These are phyloP conservation scores for Pneumocystis jirovecii DNA, from an alignment of 1,139 yeast species.

Conservation along the genomic window DNA sequence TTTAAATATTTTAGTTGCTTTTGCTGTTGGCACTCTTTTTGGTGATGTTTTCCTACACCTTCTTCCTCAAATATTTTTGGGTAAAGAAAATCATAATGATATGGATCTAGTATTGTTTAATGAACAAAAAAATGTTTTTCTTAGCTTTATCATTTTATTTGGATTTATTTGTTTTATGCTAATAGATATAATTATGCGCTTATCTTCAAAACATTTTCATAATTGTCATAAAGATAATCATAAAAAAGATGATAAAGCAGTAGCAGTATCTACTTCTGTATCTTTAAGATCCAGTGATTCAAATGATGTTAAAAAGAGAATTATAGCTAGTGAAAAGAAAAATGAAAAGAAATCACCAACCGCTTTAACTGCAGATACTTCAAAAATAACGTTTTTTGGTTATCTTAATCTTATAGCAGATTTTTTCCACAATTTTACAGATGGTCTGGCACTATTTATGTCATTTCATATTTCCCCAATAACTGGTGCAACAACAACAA, in stretches of 20 bases:
- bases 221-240: conserved; percentile 32
- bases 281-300: conserved; percentile 1
- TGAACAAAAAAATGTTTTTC: conserved; percentile 32
- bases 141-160: conserved; percentile 39
- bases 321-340: background rate
- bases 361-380: too few relatives aligned
- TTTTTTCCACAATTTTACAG: conserved; percentile 53
- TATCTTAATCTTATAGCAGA: conserved; percentile 50
- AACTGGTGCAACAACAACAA: conserved; percentile 48
- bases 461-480: conserved; percentile 43
- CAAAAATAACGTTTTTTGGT: conserved; percentile 31
- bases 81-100: conserved; percentile 31
- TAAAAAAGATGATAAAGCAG: conserved; percentile 17
- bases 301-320: conserved; percentile 6
- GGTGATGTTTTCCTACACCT: conserved; percentile 57
- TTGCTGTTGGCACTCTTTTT: conserved; percentile 55
- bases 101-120: conserved; percentile 35
- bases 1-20: conserved; percentile 40
- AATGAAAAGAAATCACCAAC: background rate
- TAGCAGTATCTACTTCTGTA: conserved; percentile 11
- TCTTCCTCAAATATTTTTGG: conserved; percentile 47
- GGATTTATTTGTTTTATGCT: conserved; percentile 41
- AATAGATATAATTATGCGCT: conserved; percentile 42
- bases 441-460: conserved; percentile 54
- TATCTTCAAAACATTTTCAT: conserved; percentile 28